These are phyloP conservation scores for Odontarrhena argentea DNA, from an alignment of 345 rosid species.

Conservation along the genomic window DNA sequence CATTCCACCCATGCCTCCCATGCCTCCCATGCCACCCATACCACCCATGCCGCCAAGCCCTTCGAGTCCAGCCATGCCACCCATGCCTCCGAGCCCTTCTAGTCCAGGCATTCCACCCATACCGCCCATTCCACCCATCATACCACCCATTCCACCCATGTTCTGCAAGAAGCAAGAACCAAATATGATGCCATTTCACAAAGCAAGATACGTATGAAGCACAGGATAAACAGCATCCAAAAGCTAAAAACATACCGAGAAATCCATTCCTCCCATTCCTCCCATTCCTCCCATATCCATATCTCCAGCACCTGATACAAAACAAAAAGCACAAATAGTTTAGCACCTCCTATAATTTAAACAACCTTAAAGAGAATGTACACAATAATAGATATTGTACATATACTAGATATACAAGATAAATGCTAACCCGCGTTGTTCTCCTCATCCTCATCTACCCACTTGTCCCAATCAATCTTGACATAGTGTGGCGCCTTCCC, in stretches of 20 bases:
- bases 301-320: constrained; percentile 49
- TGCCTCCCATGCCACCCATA: constrained; percentile 37
- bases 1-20: constrained; percentile 50
- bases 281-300: constrained; percentile 44
- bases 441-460: constrained; percentile 93
- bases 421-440: constrained; percentile 41
- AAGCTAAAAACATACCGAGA: constrained; percentile 41
- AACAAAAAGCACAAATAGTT: constrained; percentile 20
- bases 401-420: background rate
- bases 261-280: constrained; percentile 35
- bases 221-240: constrained; percentile 9
- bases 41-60: constrained; percentile 47
- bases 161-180: constrained; percentile 33
- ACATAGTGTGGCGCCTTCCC: constrained; percentile 75
- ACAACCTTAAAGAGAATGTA: background rate
- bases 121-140: constrained; percentile 43
- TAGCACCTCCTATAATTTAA: background rate
- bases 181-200: constrained; percentile 10
- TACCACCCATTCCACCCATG: constrained; percentile 33
- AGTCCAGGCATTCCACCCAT: constrained; percentile 42
- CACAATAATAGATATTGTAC: background rate
- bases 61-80: constrained; percentile 32
- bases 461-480: constrained; percentile 92
- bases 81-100: constrained; percentile 38
- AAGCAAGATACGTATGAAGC: constrained; percentile 7